Conservation (phyloP, 176 grass and related monocot species). For the Paspalum notatum region DNA sequence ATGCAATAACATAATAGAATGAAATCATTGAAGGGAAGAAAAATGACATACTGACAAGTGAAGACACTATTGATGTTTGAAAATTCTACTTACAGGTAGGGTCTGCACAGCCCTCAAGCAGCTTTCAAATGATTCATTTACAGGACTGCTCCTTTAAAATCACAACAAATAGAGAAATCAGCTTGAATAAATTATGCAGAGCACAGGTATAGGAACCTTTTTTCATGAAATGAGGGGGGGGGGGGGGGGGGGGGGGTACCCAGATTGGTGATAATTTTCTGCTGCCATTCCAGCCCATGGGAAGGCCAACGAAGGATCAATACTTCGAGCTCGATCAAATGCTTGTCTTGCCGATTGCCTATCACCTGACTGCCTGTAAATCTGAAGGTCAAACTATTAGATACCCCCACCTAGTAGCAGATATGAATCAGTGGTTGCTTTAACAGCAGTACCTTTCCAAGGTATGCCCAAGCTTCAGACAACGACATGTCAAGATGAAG, state of each 20-base stretch:
- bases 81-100: slow-evolving; percentile 73
- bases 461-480: slow-evolving; percentile 84
- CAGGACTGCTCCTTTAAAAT: slow-evolving; percentile 55
- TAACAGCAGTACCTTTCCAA: slow-evolving; percentile 78
- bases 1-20: slow-evolving; percentile 45
- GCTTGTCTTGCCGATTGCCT: slow-evolving; percentile 77
- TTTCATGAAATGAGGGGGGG: slow-evolving; percentile 6
- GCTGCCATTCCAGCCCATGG: slow-evolving; percentile 94
- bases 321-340: slow-evolving; percentile 94
- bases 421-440: slow-evolving; percentile 23
- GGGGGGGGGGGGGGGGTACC: slow-evolving; percentile 33
- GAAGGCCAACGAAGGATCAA: slow-evolving; percentile 89
- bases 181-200: slow-evolving; percentile 16
- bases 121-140: slow-evolving; percentile 82
- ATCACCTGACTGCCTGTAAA: slow-evolving; percentile 81
- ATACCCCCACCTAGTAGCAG: slow-evolving; percentile 15
- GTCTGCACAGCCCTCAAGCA: slow-evolving; percentile 92
- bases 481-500: slow-evolving; percentile 83
- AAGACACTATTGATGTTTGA: neutral
- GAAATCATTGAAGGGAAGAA: slow-evolving; percentile 1
- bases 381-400: slow-evolving; percentile 61
- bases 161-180: slow-evolving; percentile 49
- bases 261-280: slow-evolving; percentile 50
- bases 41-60: neutral
- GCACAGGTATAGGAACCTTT: slow-evolving; percentile 11